Base-by-base conservation (phyloP, 192 early-diverging fungal species). In the Pecoramyces ruminantium region DNA sequence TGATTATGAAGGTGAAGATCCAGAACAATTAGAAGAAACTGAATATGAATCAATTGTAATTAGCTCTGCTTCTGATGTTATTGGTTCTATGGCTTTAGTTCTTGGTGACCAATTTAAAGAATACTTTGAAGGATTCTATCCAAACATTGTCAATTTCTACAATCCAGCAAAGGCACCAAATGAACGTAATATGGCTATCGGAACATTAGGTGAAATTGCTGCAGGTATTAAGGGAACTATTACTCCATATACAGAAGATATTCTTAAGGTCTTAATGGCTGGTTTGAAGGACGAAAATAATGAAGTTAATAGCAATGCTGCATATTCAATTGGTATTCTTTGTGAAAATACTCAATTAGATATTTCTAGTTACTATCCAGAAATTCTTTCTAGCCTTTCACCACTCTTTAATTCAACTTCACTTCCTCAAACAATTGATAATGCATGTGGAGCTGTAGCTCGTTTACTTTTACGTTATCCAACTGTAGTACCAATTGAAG, bases 161-260 rank as follows among this genome's bases (percentile, higher is more conserved):
- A 88, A 89, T 17, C 38, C 38, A 30, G 80, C 30, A 27, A 80
- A 42, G 12, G 77, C 78, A 12, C 80, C 40, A 34, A 78, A 42
- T 78, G 96, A 97, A 83, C 93, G 96, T 40, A 94, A 93, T 51
- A 96, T 96, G 94, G 93, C 95, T 13, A 90, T 95, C 67, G 96
- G 96, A 15, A 94, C 92, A 79, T 84, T 97, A 78, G 93, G 93
- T 29, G 96, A 97, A 87, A 89, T 91, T 77, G 87, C 88, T n/a
- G 81, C 84, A 67, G 92, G 92, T 29, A 82, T 95, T 42, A 88
- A 91, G 79, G 80, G 81, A n/a, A 90, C 89, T 12, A 80, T 89
- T 17, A 89, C 91, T 13, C 80, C 80, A 30, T 87, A 83, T 34
- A 83, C 85, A 0, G 67, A 78, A 18, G 87, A 86, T 0, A 79